These are phyloP conservation scores for Cucurbita pepo DNA, from an alignment of 306 rosid species.

Conservation along the genomic window DNA sequence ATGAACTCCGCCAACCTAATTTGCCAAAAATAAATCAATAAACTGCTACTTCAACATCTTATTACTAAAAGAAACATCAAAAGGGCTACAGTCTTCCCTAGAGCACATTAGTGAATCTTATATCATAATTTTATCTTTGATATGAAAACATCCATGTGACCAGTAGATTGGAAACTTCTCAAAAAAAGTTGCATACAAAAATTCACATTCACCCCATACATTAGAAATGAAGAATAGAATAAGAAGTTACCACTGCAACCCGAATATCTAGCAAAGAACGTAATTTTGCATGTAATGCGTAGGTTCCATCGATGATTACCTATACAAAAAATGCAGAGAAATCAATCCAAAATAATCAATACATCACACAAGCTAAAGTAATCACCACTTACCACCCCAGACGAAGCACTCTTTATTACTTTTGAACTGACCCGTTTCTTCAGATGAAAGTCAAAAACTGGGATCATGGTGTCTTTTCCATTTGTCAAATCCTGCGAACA, in stretches of 20 bases:
- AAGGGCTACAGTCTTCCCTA: background rate
- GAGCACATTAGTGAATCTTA: background rate
- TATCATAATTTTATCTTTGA: background rate
- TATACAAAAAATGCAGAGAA: slow-evolving; percentile 16
- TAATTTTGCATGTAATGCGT: slow-evolving; percentile 87
- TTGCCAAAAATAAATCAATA: slow-evolving; percentile 14
- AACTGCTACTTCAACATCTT: slow-evolving; percentile 5
- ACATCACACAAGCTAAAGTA: slow-evolving; percentile 3
- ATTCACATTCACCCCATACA: background rate
- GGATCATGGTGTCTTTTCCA: slow-evolving; percentile 67
- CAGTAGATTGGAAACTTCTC: background rate
- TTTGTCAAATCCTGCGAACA: slow-evolving; percentile 63
- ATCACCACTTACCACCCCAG: slow-evolving; percentile 69
- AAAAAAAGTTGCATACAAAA: background rate
- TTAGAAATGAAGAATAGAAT: background rate
- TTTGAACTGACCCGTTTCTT: slow-evolving; percentile 61
- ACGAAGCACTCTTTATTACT: slow-evolving; percentile 63
- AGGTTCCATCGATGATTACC: slow-evolving; percentile 96
- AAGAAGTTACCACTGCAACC: slow-evolving; percentile 76
- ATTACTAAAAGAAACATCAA: slow-evolving; percentile 7
- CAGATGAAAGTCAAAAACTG: slow-evolving; percentile 79
- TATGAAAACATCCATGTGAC: background rate
- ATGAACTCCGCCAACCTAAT: slow-evolving; percentile 98
- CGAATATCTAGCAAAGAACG: slow-evolving; percentile 97
- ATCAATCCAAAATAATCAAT: background rate